Percentiles rank a stretch among this genome's conserved stretches.
phyloP scores from a whole-genome alignment of 2,329 filamentous ascomycete species.

The Colletotrichum sublineola region DNA sequence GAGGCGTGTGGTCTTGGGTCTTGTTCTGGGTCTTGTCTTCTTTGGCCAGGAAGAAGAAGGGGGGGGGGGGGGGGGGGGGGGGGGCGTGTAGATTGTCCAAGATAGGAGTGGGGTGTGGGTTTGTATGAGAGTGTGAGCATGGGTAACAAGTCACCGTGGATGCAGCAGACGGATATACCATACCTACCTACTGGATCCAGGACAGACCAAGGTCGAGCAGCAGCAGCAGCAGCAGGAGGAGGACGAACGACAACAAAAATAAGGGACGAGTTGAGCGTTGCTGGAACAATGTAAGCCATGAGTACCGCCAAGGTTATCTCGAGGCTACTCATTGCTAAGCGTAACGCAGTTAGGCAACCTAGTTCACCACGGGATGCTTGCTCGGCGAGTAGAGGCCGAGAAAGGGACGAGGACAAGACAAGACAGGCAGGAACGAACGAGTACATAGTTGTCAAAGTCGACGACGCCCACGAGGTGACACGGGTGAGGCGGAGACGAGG shows the following conservation, averaged over 20 bases:
- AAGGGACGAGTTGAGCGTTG: neutral
- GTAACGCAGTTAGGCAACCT: neutral
- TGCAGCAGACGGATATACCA: neutral
- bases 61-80: neutral
- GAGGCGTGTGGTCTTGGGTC: slow-evolving; percentile 9
- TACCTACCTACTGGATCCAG: neutral
- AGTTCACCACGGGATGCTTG: slow-evolving; percentile 1
- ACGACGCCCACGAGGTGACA: slow-evolving; percentile 46
- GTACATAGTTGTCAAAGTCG: neutral
- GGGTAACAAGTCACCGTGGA: neutral
- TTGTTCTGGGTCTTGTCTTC: neutral
- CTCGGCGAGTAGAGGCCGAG: slow-evolving; percentile 23
- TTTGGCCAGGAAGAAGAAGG: neutral
- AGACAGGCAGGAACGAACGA: neutral
- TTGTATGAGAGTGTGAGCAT: neutral
- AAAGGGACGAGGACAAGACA: slow-evolving; percentile 34
- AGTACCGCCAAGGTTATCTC: neutral
- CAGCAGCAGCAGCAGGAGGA: neutral
- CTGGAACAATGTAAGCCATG: neutral
- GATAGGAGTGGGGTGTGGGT: neutral
- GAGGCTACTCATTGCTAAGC: neutral
- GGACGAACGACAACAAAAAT: neutral
- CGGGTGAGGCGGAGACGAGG: slow-evolving; percentile 13
- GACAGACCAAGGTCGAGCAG: neutral
- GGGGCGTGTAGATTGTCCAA: neutral